phyloP scores from a whole-genome alignment of 768 basidiomycete genomes.

The Strobilomyces echinocephalus region DNA sequence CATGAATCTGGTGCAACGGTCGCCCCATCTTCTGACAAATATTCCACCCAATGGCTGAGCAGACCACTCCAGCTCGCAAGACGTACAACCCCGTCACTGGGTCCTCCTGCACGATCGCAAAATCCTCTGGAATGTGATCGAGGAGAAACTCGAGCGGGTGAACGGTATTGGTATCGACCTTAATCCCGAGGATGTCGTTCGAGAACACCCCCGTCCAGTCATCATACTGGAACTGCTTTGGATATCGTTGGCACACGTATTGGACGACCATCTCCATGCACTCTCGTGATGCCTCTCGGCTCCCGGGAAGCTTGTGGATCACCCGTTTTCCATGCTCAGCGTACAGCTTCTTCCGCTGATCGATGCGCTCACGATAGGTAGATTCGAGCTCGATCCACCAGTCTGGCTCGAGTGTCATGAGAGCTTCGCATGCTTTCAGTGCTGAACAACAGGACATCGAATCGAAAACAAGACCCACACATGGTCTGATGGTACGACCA shows the following conservation, averaged over 20 bases:
- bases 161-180: slow-evolving; percentile 24
- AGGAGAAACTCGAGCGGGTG: slow-evolving; percentile 42
- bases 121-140: slow-evolving; percentile 52
- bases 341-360: slow-evolving; percentile 39
- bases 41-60: slow-evolving; percentile 50
- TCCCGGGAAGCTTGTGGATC: slow-evolving; percentile 45
- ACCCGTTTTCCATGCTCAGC: slow-evolving; percentile 37
- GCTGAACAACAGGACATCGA: background rate
- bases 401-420: slow-evolving; percentile 47
- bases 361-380: slow-evolving; percentile 42
- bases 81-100: slow-evolving; percentile 39
- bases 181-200: slow-evolving; percentile 39
- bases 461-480: slow-evolving; percentile 33
- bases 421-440: slow-evolving; percentile 27
- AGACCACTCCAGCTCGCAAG: slow-evolving; percentile 42
- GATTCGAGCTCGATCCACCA: slow-evolving; percentile 57
- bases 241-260: slow-evolving; percentile 53
- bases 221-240: slow-evolving; percentile 44
- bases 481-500: slow-evolving; percentile 57
- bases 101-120: slow-evolving; percentile 41
- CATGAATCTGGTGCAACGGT: slow-evolving; percentile 43
- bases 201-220: slow-evolving; percentile 33
- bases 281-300: slow-evolving; percentile 45
- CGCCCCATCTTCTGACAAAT: slow-evolving; percentile 44
- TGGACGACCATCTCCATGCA: slow-evolving; percentile 54